Evolutionary conservation across 768 basidiomycete species (phyloP).

Genomic region (Lenzites betulinus): DNA sequence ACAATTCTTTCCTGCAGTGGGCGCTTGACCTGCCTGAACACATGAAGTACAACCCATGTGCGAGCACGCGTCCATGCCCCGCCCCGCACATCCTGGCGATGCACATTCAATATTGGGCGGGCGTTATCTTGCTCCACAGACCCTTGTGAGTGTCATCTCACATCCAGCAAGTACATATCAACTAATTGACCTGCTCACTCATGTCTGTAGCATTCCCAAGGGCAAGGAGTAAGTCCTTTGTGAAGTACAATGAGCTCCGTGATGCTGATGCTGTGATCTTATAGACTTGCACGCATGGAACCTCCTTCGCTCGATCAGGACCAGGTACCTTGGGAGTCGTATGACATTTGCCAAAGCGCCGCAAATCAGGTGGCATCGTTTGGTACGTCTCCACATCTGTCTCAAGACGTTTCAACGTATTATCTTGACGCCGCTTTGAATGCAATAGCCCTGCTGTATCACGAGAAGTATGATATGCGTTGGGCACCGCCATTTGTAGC

Average conservation of each 20-base stretch:
- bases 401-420: too few relatives aligned
- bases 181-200: background rate
- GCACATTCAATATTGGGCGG: conserved; percentile 76
- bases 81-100: conserved; percentile 68
- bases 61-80: conserved; percentile 53
- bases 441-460: conserved; percentile 54
- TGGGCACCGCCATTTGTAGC: conserved; percentile 65
- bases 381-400: too few relatives aligned
- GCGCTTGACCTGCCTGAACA: conserved; percentile 66
- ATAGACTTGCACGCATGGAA: background rate
- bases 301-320: conserved; percentile 31
- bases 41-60: conserved; percentile 50
- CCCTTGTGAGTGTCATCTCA: conserved; percentile 76
- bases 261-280: background rate
- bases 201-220: conserved; percentile 62
- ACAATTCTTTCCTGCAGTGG: conserved; percentile 71
- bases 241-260: background rate
- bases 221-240: conserved; percentile 57
- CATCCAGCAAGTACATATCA: too few relatives aligned
- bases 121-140: conserved; percentile 71
- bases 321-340: conserved; percentile 60
- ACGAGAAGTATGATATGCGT: conserved; percentile 61
- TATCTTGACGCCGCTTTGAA: too few relatives aligned
- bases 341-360: conserved; percentile 77
- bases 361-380: conserved; percentile 69